Evolutionary conservation across 2,329 filamentous ascomycete genomes (phyloP).

Genomic region (Penicillium olsonii): DNA sequence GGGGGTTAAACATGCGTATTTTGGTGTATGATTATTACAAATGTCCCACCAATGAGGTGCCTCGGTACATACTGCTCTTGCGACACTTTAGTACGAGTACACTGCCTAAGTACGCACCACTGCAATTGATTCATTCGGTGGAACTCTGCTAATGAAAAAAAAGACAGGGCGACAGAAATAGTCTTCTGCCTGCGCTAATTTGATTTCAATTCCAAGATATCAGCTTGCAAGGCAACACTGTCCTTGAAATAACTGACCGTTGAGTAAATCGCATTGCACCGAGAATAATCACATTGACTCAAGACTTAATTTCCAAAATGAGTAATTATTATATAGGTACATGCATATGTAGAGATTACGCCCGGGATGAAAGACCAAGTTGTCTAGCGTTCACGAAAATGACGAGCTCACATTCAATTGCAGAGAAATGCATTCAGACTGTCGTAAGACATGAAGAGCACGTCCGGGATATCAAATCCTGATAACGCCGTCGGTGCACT

Average conservation of each 20-base stretch:
- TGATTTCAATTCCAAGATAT: no score
- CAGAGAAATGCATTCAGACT: slow-evolving; percentile 17
- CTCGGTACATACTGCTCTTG: neutral
- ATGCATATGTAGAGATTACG: neutral
- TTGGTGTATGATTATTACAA: slow-evolving; percentile 12
- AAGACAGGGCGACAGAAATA: no score
- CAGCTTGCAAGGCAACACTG: no score
- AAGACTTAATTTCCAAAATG: neutral
- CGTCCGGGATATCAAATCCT: slow-evolving; percentile 21
- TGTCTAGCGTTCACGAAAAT: slow-evolving; percentile 6
- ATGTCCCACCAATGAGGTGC: slow-evolving; percentile 8
- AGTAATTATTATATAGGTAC: neutral
- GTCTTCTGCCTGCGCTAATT: no score
- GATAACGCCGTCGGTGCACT: slow-evolving; percentile 25
- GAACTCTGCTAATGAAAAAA: no score
- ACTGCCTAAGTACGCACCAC: no score
- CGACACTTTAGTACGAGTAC: no score
- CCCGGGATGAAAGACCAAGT: neutral
- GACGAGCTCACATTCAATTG: slow-evolving; percentile 14
- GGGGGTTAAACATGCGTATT: neutral
- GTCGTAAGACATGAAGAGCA: slow-evolving; percentile 24
- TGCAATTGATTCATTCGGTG: no score
- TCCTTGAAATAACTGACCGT: no score
- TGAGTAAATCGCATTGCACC: neutral
- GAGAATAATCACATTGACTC: neutral